Base-by-base conservation (phyloP, 1,284 basidiomycete species). In the Rhodotorula sp. region DNA sequence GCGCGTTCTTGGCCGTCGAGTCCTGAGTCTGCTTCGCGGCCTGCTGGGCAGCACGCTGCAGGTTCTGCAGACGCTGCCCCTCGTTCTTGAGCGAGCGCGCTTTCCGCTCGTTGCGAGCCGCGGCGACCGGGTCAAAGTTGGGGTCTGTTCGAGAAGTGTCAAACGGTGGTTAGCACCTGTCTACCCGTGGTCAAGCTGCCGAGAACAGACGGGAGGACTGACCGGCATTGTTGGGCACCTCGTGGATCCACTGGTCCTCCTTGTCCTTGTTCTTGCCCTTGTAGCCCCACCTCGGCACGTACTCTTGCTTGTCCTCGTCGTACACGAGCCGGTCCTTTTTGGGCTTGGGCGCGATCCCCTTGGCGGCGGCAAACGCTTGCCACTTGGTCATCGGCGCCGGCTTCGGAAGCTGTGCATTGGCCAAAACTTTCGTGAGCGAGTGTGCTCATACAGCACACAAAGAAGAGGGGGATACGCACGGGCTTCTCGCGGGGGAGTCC, bases 271-370 rank as follows among this genome's bases (percentile, higher is more conserved):
- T 98, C 84, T 92, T 93, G 38, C 92, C 93, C 72, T 88, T 88
- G 80, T 87, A 87, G 1, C 97, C 95, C 95, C 95, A 99, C 64
- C 92, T 85, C 66, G 89, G 86, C 19, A 97, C 91, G 91, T 93
- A 99, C 55, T 92, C 91, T 81, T 95, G 91, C 77, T 86, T 87
- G 81, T 95, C 93, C 77, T 98, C 95, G 82, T 99, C 95, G 89
- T 92, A 99, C 14, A 90, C 87, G 80, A 89, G 88, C 83, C 87
- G 90, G 56, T 97, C 93, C 69, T 87, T 87, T 75, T 85, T 87
- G 14, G 77, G 72, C 79, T 85, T 88, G 78, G 94, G 87, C 77
- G 88, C 87, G 79, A 99, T 99, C 47, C 97, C 97, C 84, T 97
- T 98, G 57, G 91, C 89, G 68, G 89, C 88, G 21, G 95, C 95